A percentile compares a stretch with the other conserved stretches of the same genome.
These are phyloP conservation scores for Fusarium sp. DNA, from an alignment of 2,329 filamentous ascomycete genomes.

Conservation along the genomic window DNA sequence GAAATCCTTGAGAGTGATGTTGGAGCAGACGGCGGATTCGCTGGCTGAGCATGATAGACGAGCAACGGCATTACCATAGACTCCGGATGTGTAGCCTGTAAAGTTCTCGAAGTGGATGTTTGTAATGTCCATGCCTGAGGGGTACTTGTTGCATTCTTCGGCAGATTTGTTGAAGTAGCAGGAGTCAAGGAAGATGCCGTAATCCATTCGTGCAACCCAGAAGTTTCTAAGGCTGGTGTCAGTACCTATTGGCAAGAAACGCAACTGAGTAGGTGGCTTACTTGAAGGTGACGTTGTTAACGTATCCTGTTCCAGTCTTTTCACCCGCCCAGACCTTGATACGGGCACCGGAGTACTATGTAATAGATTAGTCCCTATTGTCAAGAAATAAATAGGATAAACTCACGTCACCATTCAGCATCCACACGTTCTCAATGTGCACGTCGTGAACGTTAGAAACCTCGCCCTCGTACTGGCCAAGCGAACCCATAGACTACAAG, in stretches of 20 bases:
- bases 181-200: slow-evolving; percentile 67
- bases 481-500: slow-evolving; percentile 59
- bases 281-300: slow-evolving; percentile 70
- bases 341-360: slow-evolving; percentile 60
- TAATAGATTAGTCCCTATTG: accelerated
- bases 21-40: slow-evolving; percentile 63
- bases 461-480: slow-evolving; percentile 67
- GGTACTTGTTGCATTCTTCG: slow-evolving; percentile 62
- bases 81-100: slow-evolving; percentile 65
- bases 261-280: neutral
- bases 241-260: accelerated
- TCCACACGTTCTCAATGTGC: slow-evolving; percentile 68
- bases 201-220: slow-evolving; percentile 67
- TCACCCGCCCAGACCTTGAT: slow-evolving; percentile 71
- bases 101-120: slow-evolving; percentile 70
- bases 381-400: accelerated
- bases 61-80: slow-evolving; percentile 64
- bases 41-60: slow-evolving; percentile 65
- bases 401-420: slow-evolving; percentile 56
- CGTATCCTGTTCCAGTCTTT: slow-evolving; percentile 67
- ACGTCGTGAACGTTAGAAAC: slow-evolving; percentile 67
- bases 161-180: slow-evolving; percentile 69
- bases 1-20: slow-evolving; percentile 66
- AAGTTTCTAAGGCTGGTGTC: slow-evolving; percentile 55
- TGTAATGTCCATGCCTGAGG: slow-evolving; percentile 67